A percentile compares a stretch with the other conserved stretches of the same genome.
These are phyloP conservation scores for Ogataea wickerhamii DNA, from an alignment of 805 yeast species.

Conservation along the genomic window DNA sequence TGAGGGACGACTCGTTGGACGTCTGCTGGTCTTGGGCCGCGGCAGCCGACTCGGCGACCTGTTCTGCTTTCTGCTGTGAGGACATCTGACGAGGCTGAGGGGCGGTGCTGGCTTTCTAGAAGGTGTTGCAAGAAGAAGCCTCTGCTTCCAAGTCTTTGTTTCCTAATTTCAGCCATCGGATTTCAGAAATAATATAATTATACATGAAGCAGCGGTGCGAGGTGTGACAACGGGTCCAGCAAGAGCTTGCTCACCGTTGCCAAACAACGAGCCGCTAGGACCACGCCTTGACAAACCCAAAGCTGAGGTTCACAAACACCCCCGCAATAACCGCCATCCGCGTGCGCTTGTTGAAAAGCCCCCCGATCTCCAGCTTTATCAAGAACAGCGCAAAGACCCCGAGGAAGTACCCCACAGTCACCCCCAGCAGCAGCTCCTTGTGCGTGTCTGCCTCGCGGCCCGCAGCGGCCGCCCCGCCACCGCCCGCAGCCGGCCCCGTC, in stretches of 20 bases:
- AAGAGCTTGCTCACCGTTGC: not conserved
- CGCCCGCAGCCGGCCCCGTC: constrained; percentile 24
- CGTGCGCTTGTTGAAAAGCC: constrained; percentile 58
- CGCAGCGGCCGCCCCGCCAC: constrained; percentile 33
- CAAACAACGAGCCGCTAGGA: constrained; percentile 8
- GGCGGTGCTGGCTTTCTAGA: no score
- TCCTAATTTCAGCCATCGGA: no score
- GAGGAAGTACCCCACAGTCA: constrained; percentile 67
- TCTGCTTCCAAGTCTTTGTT: no score
- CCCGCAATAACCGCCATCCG: constrained; percentile 73
- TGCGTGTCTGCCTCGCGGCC: constrained; percentile 38
- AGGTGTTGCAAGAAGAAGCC: no score
- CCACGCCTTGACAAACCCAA: constrained; percentile 57
- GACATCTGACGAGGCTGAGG: no score
- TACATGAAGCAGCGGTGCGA: constrained; percentile 1
- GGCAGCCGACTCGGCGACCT: constrained; percentile 5
- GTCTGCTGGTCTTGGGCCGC: constrained; percentile 10
- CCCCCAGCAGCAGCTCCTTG: constrained; percentile 66
- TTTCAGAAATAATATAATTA: no score
- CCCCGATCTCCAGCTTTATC: constrained; percentile 49
- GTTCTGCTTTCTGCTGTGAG: not conserved
- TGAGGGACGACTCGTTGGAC: constrained; percentile 34
- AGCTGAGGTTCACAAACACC: constrained; percentile 59
- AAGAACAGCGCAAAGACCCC: constrained; percentile 71
- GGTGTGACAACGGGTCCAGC: not conserved